Conservation (phyloP, 345 rosid species). For the Acer saccharum region DNA sequence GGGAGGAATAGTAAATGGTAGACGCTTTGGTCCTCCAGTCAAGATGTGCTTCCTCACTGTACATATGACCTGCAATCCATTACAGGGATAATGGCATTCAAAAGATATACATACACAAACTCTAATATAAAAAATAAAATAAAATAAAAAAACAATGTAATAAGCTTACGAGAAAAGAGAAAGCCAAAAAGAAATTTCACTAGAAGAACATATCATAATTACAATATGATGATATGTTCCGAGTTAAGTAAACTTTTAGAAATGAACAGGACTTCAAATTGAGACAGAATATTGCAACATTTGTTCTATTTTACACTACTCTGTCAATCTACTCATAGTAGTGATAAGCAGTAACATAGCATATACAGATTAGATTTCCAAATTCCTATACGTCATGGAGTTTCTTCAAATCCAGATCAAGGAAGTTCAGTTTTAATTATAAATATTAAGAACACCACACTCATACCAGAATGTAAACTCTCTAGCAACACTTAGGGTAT, state of each 20-base stretch:
- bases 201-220: background rate
- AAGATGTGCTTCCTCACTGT: conserved; percentile 79
- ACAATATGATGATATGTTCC: background rate
- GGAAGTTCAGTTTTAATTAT: background rate
- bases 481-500: background rate
- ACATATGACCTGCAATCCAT: conserved; percentile 70
- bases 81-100: background rate
- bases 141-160: background rate
- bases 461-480: background rate
- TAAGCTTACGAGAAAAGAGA: background rate
- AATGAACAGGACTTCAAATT: background rate
- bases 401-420: background rate
- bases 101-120: background rate
- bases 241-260: background rate
- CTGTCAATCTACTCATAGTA: background rate
- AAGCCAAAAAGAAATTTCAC: background rate
- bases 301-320: background rate
- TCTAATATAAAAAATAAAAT: background rate
- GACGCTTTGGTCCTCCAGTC: conserved; percentile 89
- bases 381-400: background rate
- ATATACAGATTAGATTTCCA: background rate
- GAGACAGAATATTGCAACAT: background rate
- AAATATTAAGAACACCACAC: background rate
- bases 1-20: conserved; percentile 92
- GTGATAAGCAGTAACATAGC: background rate